Base-by-base conservation (phyloP, 106 monocot genomes). In the Dioscorea alata region DNA sequence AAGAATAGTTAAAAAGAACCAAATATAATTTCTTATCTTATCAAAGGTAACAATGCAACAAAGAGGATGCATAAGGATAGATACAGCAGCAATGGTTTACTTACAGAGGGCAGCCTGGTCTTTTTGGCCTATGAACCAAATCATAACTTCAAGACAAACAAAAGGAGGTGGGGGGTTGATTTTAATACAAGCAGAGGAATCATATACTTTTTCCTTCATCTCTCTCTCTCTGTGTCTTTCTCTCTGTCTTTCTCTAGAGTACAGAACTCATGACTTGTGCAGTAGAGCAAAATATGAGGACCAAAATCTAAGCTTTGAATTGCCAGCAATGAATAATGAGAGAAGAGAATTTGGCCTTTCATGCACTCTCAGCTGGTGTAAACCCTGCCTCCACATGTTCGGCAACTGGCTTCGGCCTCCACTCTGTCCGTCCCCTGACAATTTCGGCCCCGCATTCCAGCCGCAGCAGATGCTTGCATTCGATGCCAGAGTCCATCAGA, bases 381-480 rank as follows among this genome's bases (percentile, higher is more conserved):
- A 49, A 19, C 17, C 62, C 68, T n/a, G 28, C 57, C 50, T 60
- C 58, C 23, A 22, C 63, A 20, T 50, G 50, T 13, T 22, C 63
- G 1, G 64, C 33, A 57, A 49, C 68, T 19, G 42, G 48, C 64
- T 94, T 94, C 5, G 86, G 79, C 75, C 86, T 79, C 95, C 95
- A 96, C 58, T 76, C 63, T 2, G 95, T 91, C 33, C 86, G 72
- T 23, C 80, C 91, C 71, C 84, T 82, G 12, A 92, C 83, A 19
- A 96, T 84, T 72, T 86, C 90, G 1, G 79, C 75, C 8, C 95
- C 95, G 35, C 72, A 74, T 50, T 88, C 91, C 1, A 91, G 86
- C 50, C 78, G 73, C 33, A 96, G 86, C 21, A 87, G 72, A 75
- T 94, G 94, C 59, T 73, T 57, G 53, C 90, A 94, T 56, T 90